A percentile compares a stretch with the other conserved stretches of the same genome.
Conservation (phyloP, 2,329 filamentous ascomycete species). For the Fusarium circinatum region DNA sequence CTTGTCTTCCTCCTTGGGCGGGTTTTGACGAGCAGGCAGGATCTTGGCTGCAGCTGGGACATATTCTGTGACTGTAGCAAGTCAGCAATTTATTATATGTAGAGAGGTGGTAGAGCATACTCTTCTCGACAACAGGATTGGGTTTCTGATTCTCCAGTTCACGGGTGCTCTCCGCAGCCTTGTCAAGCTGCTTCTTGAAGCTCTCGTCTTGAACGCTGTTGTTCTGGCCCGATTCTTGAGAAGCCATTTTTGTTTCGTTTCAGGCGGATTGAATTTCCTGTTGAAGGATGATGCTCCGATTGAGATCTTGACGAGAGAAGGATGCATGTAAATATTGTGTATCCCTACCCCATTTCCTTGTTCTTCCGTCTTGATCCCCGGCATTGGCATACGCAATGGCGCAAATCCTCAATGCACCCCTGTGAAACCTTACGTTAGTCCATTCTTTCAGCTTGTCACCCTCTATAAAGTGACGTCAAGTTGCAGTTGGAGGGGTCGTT, state of each 20-base stretch:
- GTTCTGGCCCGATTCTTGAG: slow-evolving; percentile 16
- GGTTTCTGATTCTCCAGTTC: slow-evolving; percentile 41
- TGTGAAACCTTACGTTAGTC: slow-evolving; percentile 25
- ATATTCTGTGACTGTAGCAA: slow-evolving; percentile 53
- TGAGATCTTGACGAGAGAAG: background rate
- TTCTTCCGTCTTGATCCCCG: slow-evolving; percentile 10
- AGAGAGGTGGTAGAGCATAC: slow-evolving; percentile 39
- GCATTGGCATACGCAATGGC: slow-evolving; percentile 42
- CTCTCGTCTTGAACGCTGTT: slow-evolving; percentile 34
- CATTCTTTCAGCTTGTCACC: background rate
- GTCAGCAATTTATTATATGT: slow-evolving; percentile 7
- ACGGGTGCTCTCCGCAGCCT: slow-evolving; percentile 51
- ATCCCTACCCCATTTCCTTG: slow-evolving; percentile 25
- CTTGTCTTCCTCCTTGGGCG: slow-evolving; percentile 33
- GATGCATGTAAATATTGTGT: background rate
- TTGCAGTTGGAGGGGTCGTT: slow-evolving; percentile 26
- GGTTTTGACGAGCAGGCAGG: slow-evolving; percentile 50
- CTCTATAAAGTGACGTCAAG: slow-evolving; percentile 39
- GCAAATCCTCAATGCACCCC: slow-evolving; percentile 12
- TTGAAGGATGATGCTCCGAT: slow-evolving; percentile 8
- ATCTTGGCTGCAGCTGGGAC: slow-evolving; percentile 56
- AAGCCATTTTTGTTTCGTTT: slow-evolving; percentile 24
- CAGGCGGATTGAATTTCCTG: slow-evolving; percentile 1
- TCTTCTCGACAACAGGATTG: slow-evolving; percentile 56
- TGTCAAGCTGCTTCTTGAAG: slow-evolving; percentile 59